These are phyloP conservation scores for Penicillium riverlandense DNA, from an alignment of 495 filamentous ascomycete genomes.

Conservation along the genomic window DNA sequence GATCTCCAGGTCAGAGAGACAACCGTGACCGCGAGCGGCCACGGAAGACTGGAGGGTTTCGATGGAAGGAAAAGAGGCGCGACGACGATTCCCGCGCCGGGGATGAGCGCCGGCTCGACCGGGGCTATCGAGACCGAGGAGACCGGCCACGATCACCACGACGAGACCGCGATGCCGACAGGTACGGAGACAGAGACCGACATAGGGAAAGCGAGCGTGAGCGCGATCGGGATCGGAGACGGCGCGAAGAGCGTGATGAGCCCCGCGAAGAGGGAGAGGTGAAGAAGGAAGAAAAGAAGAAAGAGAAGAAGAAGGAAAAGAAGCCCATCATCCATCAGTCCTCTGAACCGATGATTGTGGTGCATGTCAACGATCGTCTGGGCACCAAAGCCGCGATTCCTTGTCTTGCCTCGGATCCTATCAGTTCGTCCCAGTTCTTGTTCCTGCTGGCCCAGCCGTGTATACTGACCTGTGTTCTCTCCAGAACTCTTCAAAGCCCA, in stretches of 20 bases:
- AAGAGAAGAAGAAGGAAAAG: conserved; percentile 36
- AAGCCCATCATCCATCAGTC: conserved; percentile 23
- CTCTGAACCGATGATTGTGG: conserved; percentile 78
- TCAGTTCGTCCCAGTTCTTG: conserved; percentile 38
- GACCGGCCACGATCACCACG: conserved; percentile 27
- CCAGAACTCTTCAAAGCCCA: conserved; percentile 75
- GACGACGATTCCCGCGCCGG: conserved; percentile 33
- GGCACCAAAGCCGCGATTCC: conserved; percentile 88
- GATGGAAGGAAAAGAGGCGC: conserved; percentile 59
- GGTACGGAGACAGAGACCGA: conserved; percentile 17
- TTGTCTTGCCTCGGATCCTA: conserved; percentile 71
- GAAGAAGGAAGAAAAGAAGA: conserved; percentile 26
- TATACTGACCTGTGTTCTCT: conserved; percentile 10
- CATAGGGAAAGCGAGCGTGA: conserved; percentile 19
- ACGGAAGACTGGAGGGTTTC: conserved; percentile 45
- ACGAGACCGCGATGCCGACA: conserved; percentile 18
- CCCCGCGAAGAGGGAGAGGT: conserved; percentile 24
- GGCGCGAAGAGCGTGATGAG: conserved; percentile 18
- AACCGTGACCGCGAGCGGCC: conserved; percentile 21
- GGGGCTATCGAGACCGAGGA: conserved; percentile 47
- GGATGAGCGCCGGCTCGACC: conserved; percentile 41
- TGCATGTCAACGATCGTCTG: conserved; percentile 85
- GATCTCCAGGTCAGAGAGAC: conserved; percentile 23
- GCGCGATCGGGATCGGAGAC: conserved; percentile 14
- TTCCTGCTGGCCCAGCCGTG: background rate